A percentile compares a stretch with the other conserved stretches of the same genome.
Evolutionary conservation across 2,329 filamentous ascomycete species (phyloP).

Genomic region (Pseudogymnoascus sp.): DNA sequence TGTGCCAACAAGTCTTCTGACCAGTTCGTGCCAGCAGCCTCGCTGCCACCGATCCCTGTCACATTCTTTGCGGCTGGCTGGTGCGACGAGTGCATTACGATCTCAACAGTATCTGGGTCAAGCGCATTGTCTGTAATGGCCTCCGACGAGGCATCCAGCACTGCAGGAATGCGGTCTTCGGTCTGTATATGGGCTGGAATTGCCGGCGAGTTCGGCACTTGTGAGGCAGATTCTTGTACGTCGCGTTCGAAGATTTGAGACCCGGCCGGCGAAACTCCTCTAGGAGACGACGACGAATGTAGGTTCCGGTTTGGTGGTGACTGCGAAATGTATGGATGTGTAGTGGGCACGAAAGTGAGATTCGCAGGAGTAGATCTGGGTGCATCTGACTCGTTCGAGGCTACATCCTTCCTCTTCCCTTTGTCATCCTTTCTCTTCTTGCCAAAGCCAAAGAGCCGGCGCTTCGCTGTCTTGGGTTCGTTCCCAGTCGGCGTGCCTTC

Average conservation of each 20-base stretch:
- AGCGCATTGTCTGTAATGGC: conserved; percentile 83
- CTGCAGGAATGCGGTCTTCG: conserved; percentile 87
- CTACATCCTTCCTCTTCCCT: conserved; percentile 31
- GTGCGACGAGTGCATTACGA: conserved; percentile 78
- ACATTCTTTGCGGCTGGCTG: conserved; percentile 68
- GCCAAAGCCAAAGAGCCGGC: conserved; percentile 52
- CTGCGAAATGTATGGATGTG: conserved; percentile 30
- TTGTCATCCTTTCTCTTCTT: conserved; percentile 45
- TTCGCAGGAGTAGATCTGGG: conserved; percentile 29
- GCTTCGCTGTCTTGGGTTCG: conserved; percentile 41
- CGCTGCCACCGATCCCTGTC: conserved; percentile 38
- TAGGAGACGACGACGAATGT: conserved; percentile 61
- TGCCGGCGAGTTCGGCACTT: conserved; percentile 68
- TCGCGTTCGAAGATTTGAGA: conserved; percentile 89
- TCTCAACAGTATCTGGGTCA: conserved; percentile 84
- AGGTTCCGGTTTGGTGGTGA: conserved; percentile 52
- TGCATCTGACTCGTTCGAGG: conserved; percentile 23
- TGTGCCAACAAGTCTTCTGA: conserved; percentile 42
- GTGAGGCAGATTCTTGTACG: conserved; percentile 68
- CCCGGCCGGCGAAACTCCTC: conserved; percentile 67
- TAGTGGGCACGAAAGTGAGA: conserved; percentile 36
- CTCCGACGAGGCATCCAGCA: conserved; percentile 82
- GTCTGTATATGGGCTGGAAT: conserved; percentile 90
- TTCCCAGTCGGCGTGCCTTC: conserved; percentile 28
- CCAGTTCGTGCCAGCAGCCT: conserved; percentile 26